Conservation (phyloP, 768 basidiomycete genomes). For the Leccinum sublutescens region DNA sequence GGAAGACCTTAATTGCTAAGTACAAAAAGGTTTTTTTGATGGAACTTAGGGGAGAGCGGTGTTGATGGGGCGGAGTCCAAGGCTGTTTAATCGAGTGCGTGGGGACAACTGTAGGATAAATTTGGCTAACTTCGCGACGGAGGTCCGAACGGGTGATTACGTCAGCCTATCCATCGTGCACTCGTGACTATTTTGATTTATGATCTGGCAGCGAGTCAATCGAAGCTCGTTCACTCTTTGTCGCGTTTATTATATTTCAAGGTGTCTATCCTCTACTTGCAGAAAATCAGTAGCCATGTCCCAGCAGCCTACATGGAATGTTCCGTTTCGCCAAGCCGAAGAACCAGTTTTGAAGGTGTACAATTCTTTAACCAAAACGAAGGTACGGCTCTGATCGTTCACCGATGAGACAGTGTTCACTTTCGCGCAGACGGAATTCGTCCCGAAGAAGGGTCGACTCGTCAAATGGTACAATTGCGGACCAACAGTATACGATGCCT, state of each 20-base stretch:
- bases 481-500: conserved; percentile 97
- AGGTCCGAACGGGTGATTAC: conserved; percentile 13
- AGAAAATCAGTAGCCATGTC: conserved; percentile 42
- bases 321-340: conserved; percentile 36
- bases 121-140: not conserved
- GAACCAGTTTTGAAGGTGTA: conserved; percentile 69
- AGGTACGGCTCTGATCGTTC: conserved; percentile 52
- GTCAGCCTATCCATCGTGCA: conserved; percentile 17
- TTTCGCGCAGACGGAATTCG: conserved; percentile 66
- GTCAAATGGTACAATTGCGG: conserved; percentile 99
- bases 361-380: conserved; percentile 89
- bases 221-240: conserved; percentile 2
- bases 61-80: not conserved
- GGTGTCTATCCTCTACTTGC: conserved; percentile 5
- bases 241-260: conserved; percentile 7
- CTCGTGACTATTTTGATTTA: conserved; percentile 7
- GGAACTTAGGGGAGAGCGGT: not conserved
- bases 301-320: conserved; percentile 55
- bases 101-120: not conserved
- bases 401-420: conserved; percentile 6
- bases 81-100: not conserved
- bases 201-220: conserved; percentile 25
- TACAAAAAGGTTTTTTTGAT: conserved; percentile 6
- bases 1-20: conserved; percentile 1
- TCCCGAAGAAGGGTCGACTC: conserved; percentile 62